A percentile compares a stretch with the other conserved stretches of the same genome.
phyloP scores from a whole-genome alignment of 176 grass and related monocot species.

The Bolboschoenus planiculmis region DNA sequence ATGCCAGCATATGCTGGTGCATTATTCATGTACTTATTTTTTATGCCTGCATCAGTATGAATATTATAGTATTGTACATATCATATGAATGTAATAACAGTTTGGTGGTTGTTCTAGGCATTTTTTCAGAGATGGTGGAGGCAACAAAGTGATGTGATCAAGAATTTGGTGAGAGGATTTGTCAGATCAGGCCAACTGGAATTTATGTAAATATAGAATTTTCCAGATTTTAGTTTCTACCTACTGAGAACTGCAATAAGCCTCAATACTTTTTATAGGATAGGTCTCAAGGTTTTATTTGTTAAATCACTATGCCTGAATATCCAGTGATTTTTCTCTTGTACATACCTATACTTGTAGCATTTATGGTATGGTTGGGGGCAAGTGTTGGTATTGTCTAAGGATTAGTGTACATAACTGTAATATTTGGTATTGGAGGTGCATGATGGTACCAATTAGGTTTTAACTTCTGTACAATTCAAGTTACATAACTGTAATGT shows the following conservation, averaged over 20 bases:
- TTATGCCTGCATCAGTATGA: background rate
- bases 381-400: background rate
- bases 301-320: background rate
- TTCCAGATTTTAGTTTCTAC: constrained; percentile 1
- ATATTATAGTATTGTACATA: background rate
- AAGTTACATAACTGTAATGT: background rate
- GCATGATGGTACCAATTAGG: background rate
- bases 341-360: background rate
- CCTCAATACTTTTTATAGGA: background rate
- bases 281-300: background rate
- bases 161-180: constrained; percentile 64
- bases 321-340: background rate
- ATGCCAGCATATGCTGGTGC: background rate
- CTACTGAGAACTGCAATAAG: background rate
- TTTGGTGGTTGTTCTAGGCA: constrained; percentile 31
- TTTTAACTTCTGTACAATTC: background rate
- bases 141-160: constrained; percentile 57
- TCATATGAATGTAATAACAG: background rate
- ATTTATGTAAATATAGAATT: constrained; percentile 50
- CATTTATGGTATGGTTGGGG: background rate
- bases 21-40: background rate
- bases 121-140: constrained; percentile 97
- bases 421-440: background rate
- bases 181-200: constrained; percentile 69
- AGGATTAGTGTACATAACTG: background rate